Conservation (phyloP, 2,329 filamentous ascomycete species). For the Penicillium sp. region DNA sequence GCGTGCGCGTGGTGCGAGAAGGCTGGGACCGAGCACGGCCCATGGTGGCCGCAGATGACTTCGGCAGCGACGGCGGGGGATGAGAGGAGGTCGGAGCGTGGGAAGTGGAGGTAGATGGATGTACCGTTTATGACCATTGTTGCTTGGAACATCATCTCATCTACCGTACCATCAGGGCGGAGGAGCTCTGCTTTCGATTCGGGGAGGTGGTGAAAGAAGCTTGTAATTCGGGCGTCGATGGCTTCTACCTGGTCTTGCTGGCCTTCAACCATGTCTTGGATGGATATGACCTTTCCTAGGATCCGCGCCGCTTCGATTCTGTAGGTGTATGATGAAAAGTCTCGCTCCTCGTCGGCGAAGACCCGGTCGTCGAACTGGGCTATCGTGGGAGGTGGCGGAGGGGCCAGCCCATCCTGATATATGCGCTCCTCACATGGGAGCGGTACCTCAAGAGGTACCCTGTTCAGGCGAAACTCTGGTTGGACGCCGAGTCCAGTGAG, state of each 20-base stretch:
- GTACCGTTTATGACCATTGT: conserved; percentile 73
- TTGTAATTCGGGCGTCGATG: conserved; percentile 63
- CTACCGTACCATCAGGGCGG: conserved; percentile 71
- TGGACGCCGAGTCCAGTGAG: conserved; percentile 70
- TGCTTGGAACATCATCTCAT: conserved; percentile 91
- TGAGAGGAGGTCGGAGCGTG: conserved; percentile 72
- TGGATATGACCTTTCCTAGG: conserved; percentile 71
- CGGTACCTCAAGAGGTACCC: conserved; percentile 69
- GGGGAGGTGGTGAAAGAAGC: conserved; percentile 82
- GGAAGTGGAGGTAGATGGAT: conserved; percentile 77
- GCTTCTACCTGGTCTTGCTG: conserved; percentile 63
- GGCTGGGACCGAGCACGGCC: conserved; percentile 43
- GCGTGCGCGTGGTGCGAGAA: conserved; percentile 64
- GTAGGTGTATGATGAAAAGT: conserved; percentile 84
- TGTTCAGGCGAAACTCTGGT: conserved; percentile 66
- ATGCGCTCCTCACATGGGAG: conserved; percentile 85
- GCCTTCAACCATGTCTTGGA: conserved; percentile 43
- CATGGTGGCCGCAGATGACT: conserved; percentile 50
- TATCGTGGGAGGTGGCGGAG: conserved; percentile 64
- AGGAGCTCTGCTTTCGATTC: conserved; percentile 72
- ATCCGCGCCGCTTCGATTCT: conserved; percentile 81
- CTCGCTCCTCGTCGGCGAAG: conserved; percentile 70
- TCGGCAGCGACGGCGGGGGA: conserved; percentile 55
- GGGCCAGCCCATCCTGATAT: conserved; percentile 58
- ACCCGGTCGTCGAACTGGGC: conserved; percentile 77